These are phyloP conservation scores for Moricandia arvensis DNA, from an alignment of 345 rosid species.

Conservation along the genomic window DNA sequence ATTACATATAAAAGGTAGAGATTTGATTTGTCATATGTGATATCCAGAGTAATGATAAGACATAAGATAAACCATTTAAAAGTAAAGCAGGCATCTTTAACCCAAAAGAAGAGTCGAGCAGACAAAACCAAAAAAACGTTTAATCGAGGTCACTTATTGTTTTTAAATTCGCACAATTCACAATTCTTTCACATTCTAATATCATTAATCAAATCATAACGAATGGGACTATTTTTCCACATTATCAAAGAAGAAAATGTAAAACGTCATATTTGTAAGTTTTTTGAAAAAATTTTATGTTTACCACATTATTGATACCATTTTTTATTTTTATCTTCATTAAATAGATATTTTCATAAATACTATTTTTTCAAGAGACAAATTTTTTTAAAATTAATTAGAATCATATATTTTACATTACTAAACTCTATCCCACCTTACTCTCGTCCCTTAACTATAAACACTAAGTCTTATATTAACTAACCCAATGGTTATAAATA, in stretches of 20 bases:
- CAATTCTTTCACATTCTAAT: not conserved
- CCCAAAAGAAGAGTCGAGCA: not conserved
- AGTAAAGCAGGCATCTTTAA: not conserved
- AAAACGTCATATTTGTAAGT: not conserved
- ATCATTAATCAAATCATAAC: not conserved
- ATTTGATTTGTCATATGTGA: not conserved
- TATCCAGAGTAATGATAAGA: not conserved
- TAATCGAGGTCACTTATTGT: not conserved
- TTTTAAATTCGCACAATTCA: not conserved
- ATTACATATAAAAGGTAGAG: not conserved
- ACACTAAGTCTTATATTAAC: too few species aligned
- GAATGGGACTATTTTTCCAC: not conserved
- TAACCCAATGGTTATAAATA: too few species aligned
- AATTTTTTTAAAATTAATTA: too few species aligned
- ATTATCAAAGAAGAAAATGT: not conserved
- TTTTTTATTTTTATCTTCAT: too few species aligned
- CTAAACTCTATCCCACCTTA: too few species aligned
- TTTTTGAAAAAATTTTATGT: too few species aligned
- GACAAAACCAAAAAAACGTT: not conserved
- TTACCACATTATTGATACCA: too few species aligned
- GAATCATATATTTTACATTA: too few species aligned
- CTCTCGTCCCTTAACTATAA: too few species aligned
- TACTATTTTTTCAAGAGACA: too few species aligned
- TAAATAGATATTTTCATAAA: too few species aligned
- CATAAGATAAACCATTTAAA: not conserved